Base-by-base conservation (phyloP, 2,329 filamentous ascomycete species). In the Pseudogymnoascus sp. region DNA sequence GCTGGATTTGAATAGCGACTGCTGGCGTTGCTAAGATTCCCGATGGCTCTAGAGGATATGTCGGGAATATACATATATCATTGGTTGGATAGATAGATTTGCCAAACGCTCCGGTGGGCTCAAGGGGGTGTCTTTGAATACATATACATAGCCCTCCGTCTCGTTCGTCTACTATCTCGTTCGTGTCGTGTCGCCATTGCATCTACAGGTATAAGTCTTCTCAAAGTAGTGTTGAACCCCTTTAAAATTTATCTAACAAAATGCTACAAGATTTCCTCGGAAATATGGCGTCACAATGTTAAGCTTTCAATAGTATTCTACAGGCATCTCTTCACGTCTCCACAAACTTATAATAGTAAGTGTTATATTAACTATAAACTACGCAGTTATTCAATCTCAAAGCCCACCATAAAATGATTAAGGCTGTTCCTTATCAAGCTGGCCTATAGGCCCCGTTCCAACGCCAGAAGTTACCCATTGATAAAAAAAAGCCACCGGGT, bases 291-390 rank as follows among this genome's bases (percentile, higher is more conserved):
- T 34, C n/a, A 2, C 14, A 53, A 56, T 16, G 2, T 5, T 53
- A 16, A 5, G 23, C n/a, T 14, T 36, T 21, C 25, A 18, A 16
- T 31, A 14, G 28, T 34, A 34, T 12, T 16, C 36, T 5, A n/a
- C 28, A 18, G 9, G 12, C 6, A 12, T 16, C n/a, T 56, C 25
- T 56, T 56, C 49, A 11, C 7, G 49, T 4, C 3, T 34, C 4
- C 9, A 56, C n/a, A 18, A 18, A 56, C 25, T 11, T 7, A 56
- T 56, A 56, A 56, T 21, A 34, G 5, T 56, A 53, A 31, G 46
- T 31, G 25, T 53, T 14, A 56, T 56, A 56, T 56, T 56, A n/a
- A 56, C 49, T 56, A 56, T 56, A 56, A 56, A 56, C 49, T 56
- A 56, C 9, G 49, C 16, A 56, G 28, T 31, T 34, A 36, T 56